phyloP scores from a whole-genome alignment of 2,329 filamentous ascomycete species.

The Penicillium sp. region DNA sequence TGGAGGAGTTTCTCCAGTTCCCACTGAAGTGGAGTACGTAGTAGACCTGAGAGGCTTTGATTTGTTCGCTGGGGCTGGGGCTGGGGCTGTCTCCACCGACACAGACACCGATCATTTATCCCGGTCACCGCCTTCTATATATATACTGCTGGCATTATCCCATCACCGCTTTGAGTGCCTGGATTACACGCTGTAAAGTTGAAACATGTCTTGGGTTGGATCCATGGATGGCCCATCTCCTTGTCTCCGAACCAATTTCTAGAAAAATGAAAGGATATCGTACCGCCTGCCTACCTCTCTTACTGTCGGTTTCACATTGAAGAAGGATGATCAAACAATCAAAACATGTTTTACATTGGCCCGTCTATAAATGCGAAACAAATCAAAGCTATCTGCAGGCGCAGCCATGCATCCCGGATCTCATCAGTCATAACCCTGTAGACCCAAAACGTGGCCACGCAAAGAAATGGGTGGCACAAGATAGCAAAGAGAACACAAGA shows the following conservation, averaged over 20 bases:
- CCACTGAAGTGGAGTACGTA: not conserved
- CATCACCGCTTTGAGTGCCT: not conserved
- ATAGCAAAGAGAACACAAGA: constrained; percentile 11
- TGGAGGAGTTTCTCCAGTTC: not conserved
- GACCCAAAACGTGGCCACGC: constrained; percentile 25
- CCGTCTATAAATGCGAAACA: constrained; percentile 39
- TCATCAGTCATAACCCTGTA: constrained; percentile 22
- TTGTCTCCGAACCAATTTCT: not conserved
- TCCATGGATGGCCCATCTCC: not conserved
- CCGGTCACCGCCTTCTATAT: constrained; percentile 8
- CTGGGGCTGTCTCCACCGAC: too few relatives aligned
- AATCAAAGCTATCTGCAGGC: constrained; percentile 28
- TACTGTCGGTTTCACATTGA: too few relatives aligned
- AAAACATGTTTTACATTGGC: constrained; percentile 39
- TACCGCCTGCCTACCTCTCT: too few relatives aligned
- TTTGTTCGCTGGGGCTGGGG: not conserved
- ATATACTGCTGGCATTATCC: not conserved
- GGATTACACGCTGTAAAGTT: too few relatives aligned
- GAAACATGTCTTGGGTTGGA: too few relatives aligned
- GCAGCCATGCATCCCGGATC: constrained; percentile 27
- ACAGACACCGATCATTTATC: not conserved
- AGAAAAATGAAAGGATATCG: too few relatives aligned
- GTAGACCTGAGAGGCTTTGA: not conserved
- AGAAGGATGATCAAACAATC: not conserved
- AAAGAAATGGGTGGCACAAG: constrained; percentile 24